Evolutionary conservation across 352 stramenopile genomes (phyloP).

Genomic region (Globisporangium emineosum): DNA sequence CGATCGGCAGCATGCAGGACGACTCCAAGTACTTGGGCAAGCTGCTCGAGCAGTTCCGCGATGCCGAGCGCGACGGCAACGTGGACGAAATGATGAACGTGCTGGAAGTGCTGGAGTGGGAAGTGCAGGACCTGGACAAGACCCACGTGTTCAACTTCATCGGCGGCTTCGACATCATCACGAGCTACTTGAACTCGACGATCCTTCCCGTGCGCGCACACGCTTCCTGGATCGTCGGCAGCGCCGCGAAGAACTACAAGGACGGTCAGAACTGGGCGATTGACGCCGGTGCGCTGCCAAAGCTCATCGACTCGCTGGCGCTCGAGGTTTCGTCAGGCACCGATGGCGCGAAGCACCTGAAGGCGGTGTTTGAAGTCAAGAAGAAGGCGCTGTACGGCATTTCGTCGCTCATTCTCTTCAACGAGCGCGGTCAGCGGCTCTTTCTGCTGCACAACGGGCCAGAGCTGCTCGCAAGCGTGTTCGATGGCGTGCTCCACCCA

Average conservation of each 20-base stretch:
- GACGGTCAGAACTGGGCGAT: conserved; percentile 82
- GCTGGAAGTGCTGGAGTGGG: conserved; percentile 77
- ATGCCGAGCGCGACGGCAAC: conserved; percentile 50
- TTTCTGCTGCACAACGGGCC: conserved; percentile 49
- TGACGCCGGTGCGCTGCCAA: conserved; percentile 65
- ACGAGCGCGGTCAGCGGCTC: conserved; percentile 63
- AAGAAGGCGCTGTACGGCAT: conserved; percentile 83
- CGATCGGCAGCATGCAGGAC: conserved; percentile 73
- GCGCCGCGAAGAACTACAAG: conserved; percentile 80
- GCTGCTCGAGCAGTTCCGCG: conserved; percentile 68
- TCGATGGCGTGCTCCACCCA: conserved; percentile 35
- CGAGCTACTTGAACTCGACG: conserved; percentile 70
- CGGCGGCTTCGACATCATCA: conserved; percentile 70
- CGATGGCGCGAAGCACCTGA: background rate
- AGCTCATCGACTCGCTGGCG: conserved; percentile 53
- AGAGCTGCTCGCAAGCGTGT: conserved; percentile 34
- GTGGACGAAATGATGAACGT: conserved; percentile 45
- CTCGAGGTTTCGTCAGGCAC: conserved; percentile 24
- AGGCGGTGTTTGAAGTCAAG: conserved; percentile 63
- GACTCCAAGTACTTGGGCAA: conserved; percentile 73
- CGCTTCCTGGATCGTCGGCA: conserved; percentile 72
- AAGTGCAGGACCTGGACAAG: conserved; percentile 88
- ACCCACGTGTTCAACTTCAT: conserved; percentile 86
- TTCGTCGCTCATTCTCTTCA: conserved; percentile 65
- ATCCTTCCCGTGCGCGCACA: conserved; percentile 54